These are phyloP conservation scores for Gilbertella persicaria DNA, from an alignment of 371 early-diverging fungal genomes.

Conservation along the genomic window DNA sequence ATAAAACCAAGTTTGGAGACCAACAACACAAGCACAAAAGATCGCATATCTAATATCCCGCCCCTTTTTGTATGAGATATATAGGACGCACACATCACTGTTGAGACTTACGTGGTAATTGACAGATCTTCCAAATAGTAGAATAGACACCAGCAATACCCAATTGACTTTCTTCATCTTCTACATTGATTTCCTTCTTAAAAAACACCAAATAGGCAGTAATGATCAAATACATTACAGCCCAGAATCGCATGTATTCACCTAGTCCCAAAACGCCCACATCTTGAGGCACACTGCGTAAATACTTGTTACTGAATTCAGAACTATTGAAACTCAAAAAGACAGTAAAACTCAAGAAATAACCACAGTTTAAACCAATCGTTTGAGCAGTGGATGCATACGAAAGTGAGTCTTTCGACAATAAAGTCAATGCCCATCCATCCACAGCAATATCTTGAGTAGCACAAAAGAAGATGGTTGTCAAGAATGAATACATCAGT, in stretches of 20 bases:
- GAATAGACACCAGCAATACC: slow-evolving; percentile 58
- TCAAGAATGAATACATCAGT: slow-evolving; percentile 71
- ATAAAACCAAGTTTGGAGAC: slow-evolving; percentile 93
- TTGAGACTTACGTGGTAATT: slow-evolving; percentile 63
- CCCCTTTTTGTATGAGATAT: too few species aligned
- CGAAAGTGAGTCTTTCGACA: slow-evolving; percentile 85
- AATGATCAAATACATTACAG: slow-evolving; percentile 80
- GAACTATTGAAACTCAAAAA: slow-evolving; percentile 93
- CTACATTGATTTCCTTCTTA: slow-evolving; percentile 62
- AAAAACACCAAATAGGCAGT: slow-evolving; percentile 81
- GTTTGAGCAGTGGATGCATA: slow-evolving; percentile 96
- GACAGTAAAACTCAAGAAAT: slow-evolving; percentile 94
- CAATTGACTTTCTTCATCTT: slow-evolving; percentile 53
- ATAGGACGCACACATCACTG: too few species aligned
- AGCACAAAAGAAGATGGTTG: slow-evolving; percentile 90
- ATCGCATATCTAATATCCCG: slow-evolving; percentile 88
- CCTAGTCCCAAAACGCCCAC: slow-evolving; percentile 81
- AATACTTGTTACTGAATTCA: slow-evolving; percentile 94
- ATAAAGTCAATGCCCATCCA: slow-evolving; percentile 94
- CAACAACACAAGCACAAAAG: slow-evolving; percentile 78
- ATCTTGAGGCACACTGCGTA: slow-evolving; percentile 71
- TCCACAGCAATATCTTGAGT: slow-evolving; percentile 99
- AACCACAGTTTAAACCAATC: slow-evolving; percentile 94
- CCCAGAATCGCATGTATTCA: slow-evolving; percentile 91
- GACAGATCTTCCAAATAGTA: slow-evolving; percentile 74